Percentiles rank a stretch among this genome's conserved stretches.
Evolutionary conservation across 139 green algal genomes (phyloP).

Genomic region (Astrephomene gubernaculifera): DNA sequence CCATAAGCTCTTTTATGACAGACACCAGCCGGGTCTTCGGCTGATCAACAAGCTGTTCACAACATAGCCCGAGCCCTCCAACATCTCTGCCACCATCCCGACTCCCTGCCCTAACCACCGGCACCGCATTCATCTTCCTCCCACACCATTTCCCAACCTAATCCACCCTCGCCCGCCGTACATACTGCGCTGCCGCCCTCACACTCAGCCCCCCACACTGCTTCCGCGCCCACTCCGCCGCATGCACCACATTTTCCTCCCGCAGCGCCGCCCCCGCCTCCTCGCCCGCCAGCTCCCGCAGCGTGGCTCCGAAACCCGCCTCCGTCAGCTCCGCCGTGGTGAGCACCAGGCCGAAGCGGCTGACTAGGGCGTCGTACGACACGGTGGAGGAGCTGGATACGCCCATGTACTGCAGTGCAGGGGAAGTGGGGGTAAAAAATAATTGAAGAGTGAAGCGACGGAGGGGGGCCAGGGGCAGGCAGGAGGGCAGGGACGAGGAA

Average conservation of each 20-base stretch:
- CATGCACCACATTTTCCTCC: constrained; percentile 13
- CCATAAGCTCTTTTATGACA: no score
- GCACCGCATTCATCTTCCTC: no score
- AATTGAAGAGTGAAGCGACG: no score
- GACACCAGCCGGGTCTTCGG: no score
- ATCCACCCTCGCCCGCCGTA: background rate
- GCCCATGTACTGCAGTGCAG: constrained; percentile 52
- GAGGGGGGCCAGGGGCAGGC: no score
- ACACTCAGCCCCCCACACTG: constrained; percentile 4
- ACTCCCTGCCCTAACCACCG: no score
- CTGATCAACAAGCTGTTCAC: no score
- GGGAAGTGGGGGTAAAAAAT: background rate
- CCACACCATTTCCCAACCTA: background rate
- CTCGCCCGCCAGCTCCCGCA: constrained; percentile 37
- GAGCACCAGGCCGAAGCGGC: constrained; percentile 51
- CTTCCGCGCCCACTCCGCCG: constrained; percentile 23
- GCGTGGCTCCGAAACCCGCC: constrained; percentile 14
- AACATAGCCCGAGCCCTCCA: no score
- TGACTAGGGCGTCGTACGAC: constrained; percentile 51
- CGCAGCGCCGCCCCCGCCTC: background rate
- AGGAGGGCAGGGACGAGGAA: no score
- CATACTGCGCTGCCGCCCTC: constrained; percentile 16
- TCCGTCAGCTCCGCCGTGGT: constrained; percentile 30
- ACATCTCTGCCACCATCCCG: no score
- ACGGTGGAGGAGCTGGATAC: constrained; percentile 48